A percentile compares a stretch with the other conserved stretches of the same genome.
Conservation (phyloP, 208 protist species). For the Wallacemonas sp. region DNA sequence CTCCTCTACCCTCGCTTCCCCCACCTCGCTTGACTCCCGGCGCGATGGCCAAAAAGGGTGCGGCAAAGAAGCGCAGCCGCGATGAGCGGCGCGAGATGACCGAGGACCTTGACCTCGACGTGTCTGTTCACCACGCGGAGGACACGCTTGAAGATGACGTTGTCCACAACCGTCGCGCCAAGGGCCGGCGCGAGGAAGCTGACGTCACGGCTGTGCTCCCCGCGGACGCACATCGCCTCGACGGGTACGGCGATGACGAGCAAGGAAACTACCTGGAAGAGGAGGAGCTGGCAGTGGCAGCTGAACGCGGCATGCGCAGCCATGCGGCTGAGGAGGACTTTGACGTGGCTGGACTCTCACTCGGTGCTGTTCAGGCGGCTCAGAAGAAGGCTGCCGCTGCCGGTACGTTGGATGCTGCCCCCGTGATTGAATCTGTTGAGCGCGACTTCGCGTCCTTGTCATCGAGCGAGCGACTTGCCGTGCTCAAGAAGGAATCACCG, state of each 20-base stretch:
- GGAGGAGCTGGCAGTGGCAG: constrained; percentile 67
- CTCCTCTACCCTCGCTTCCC: constrained; percentile 12
- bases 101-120: constrained; percentile 83
- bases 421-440: constrained; percentile 86
- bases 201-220: constrained; percentile 46
- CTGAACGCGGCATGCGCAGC: constrained; percentile 55
- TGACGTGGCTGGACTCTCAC: constrained; percentile 62
- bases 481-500: constrained; percentile 90
- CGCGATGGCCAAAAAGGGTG: constrained; percentile 36
- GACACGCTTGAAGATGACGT: constrained; percentile 61
- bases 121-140: constrained; percentile 15
- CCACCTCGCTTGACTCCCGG: neutral
- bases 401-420: constrained; percentile 37
- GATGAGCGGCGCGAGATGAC: constrained; percentile 35
- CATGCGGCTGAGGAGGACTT: constrained; percentile 76
- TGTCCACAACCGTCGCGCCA: constrained; percentile 44
- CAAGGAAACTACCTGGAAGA: constrained; percentile 74
- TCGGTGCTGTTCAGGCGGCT: constrained; percentile 13
- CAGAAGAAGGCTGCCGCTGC: constrained; percentile 19
- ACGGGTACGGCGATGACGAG: constrained; percentile 84
- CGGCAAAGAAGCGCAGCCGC: constrained; percentile 30
- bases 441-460: constrained; percentile 87
- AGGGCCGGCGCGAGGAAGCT: constrained; percentile 3
- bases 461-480: constrained; percentile 77
- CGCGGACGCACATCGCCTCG: constrained; percentile 82